phyloP scores from a whole-genome alignment of 2,329 filamentous ascomycete species.

The Setomelanomma holmii region DNA sequence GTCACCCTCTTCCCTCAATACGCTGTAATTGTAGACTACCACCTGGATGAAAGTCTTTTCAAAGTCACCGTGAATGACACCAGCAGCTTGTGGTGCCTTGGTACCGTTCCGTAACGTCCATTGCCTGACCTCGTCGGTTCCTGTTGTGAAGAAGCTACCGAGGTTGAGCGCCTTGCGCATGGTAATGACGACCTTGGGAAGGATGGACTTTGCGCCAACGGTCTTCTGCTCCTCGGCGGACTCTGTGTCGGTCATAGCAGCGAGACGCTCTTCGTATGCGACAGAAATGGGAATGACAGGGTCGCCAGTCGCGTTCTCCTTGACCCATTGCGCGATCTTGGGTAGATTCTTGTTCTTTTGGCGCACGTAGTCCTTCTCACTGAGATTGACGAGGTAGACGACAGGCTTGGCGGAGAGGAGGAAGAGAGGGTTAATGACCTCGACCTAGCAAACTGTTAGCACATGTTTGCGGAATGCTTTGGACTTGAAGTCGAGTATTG shows the following conservation, averaged over 20 bases:
- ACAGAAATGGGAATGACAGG: constrained; percentile 94
- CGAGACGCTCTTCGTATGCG: constrained; percentile 89
- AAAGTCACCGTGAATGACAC: constrained; percentile 98
- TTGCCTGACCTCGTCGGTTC: constrained; percentile 94
- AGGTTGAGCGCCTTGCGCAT: constrained; percentile 94
- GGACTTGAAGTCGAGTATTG: constrained; percentile 2
- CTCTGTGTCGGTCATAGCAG: constrained; percentile 78
- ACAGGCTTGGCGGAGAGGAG: constrained; percentile 96
- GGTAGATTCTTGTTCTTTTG: constrained; percentile 99
- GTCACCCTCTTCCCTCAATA: constrained; percentile 84
- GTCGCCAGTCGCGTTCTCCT: constrained; percentile 85
- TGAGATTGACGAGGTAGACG: constrained; percentile 95
- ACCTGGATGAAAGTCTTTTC: constrained; percentile 99
- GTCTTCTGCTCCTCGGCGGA: constrained; percentile 87
- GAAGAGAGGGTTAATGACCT: constrained; percentile 96
- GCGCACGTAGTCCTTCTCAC: constrained; percentile 94
- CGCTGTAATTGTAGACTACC: constrained; percentile 87
- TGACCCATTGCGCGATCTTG: constrained; percentile 94
- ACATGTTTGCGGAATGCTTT: constrained; percentile 8
- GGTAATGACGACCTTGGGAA: constrained; percentile 88
- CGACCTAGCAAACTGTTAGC: constrained; percentile 69
- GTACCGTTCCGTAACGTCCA: constrained; percentile 97
- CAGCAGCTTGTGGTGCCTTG: constrained; percentile 96
- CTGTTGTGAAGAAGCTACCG: constrained; percentile 96
- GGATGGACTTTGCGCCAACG: constrained; percentile 81